A percentile compares a stretch with the other conserved stretches of the same genome.
phyloP scores from a whole-genome alignment of 805 yeast species.

The Vanderwaltozyma verrucispora region DNA sequence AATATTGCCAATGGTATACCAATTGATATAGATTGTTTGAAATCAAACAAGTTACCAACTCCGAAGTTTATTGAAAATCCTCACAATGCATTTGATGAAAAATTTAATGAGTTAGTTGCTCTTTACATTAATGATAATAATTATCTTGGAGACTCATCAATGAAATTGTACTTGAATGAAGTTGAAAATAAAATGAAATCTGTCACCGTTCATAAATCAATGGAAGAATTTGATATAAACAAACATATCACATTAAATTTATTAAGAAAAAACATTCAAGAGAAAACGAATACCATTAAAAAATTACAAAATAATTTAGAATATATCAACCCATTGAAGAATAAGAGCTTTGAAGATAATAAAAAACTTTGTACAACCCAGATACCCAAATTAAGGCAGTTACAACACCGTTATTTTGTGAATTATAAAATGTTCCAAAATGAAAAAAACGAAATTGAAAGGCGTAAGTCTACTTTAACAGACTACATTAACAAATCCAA shows the following conservation, averaged over 20 bases:
- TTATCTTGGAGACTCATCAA: conserved; percentile 3
- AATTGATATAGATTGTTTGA: neutral
- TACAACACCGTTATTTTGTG: conserved; percentile 16
- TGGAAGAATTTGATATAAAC: neutral
- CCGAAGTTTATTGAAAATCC: conserved; percentile 15
- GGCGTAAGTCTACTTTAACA: neutral
- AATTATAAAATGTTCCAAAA: conserved; percentile 14
- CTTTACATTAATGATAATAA: conserved; percentile 4
- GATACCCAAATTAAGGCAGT: conserved; percentile 11
- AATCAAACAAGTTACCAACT: conserved; percentile 3
- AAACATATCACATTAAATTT: no score
- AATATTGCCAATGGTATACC: neutral
- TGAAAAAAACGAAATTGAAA: conserved; percentile 7
- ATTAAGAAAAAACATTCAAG: no score
- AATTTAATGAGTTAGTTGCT: conserved; percentile 16
- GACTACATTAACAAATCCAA: neutral
- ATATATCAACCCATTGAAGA: conserved; percentile 10
- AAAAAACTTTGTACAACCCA: conserved; percentile 5
- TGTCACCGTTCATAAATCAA: neutral
- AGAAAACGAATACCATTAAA: neutral
- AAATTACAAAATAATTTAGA: conserved; percentile 4
- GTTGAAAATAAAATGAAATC: conserved; percentile 1
- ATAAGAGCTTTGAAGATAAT: conserved; percentile 7
- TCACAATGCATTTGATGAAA: conserved; percentile 9
- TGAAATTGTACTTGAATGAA: neutral